Evolutionary conservation across 2,329 filamentous ascomycete genomes (phyloP).

Genomic region (Fusarium zealandicum): DNA sequence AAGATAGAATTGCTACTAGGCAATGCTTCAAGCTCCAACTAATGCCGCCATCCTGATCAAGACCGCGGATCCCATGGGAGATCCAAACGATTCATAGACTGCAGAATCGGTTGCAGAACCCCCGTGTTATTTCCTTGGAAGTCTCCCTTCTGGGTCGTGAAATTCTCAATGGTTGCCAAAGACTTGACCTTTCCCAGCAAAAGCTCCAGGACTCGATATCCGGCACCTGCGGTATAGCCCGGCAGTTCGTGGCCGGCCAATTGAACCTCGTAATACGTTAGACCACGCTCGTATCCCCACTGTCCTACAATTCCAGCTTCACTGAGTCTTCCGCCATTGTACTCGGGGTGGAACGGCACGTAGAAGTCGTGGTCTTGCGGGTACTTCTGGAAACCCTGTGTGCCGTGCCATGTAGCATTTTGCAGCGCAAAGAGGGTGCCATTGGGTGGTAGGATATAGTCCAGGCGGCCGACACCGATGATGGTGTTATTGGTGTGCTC

Average conservation of each 20-base stretch:
- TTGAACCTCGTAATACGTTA: slow-evolving; percentile 75
- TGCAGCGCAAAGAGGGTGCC: slow-evolving; percentile 76
- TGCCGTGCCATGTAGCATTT: slow-evolving; percentile 80
- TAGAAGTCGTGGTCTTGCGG: slow-evolving; percentile 63
- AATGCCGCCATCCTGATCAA: too few relatives aligned
- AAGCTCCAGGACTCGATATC: slow-evolving; percentile 41
- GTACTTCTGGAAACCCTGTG: slow-evolving; percentile 69
- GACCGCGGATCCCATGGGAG: too few relatives aligned
- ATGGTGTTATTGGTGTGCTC: slow-evolving; percentile 45
- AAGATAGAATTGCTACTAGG: too few relatives aligned
- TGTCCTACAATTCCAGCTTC: slow-evolving; percentile 73
- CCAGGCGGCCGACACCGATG: slow-evolving; percentile 48
- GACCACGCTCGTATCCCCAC: slow-evolving; percentile 73
- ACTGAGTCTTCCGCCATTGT: slow-evolving; percentile 55
- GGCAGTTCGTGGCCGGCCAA: slow-evolving; percentile 64
- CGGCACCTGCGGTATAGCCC: slow-evolving; percentile 40
- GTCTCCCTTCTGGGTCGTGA: slow-evolving; percentile 36
- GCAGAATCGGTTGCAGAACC: not conserved
- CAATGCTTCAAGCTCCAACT: too few relatives aligned
- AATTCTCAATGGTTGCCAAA: slow-evolving; percentile 28
- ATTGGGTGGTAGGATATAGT: slow-evolving; percentile 72
- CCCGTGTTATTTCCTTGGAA: slow-evolving; percentile 22
- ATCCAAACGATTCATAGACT: not conserved
- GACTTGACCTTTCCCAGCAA: slow-evolving; percentile 39
- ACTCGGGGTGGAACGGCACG: slow-evolving; percentile 65